Percentiles rank a stretch among this genome's conserved stretches.
Evolutionary conservation across 768 basidiomycete genomes (phyloP).

Genomic region (Pluteus cervinus): DNA sequence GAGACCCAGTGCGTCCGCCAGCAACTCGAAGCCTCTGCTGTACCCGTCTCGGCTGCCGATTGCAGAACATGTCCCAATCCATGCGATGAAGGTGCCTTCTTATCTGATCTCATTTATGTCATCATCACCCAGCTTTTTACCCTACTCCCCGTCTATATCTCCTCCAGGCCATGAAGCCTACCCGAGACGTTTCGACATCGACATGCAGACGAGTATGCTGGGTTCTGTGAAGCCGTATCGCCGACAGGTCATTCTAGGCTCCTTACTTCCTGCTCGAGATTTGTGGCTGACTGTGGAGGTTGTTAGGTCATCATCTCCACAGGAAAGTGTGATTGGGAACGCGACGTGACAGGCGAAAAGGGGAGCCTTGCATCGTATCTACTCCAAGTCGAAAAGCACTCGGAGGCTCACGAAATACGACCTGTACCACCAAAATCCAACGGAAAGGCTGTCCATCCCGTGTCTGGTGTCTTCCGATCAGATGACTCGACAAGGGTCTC

Average conservation of each 20-base stretch:
- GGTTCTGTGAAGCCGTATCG: slow-evolving; percentile 81
- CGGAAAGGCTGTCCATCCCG: slow-evolving; percentile 24
- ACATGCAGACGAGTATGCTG: slow-evolving; percentile 77
- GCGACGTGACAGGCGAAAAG: slow-evolving; percentile 66
- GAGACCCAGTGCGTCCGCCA: slow-evolving; percentile 35
- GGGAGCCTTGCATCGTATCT: slow-evolving; percentile 67
- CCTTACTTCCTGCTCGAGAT: no score
- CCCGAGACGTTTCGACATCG: slow-evolving; percentile 66
- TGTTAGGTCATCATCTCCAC: slow-evolving; percentile 89
- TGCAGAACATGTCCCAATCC: slow-evolving; percentile 75
- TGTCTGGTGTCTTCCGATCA: slow-evolving; percentile 54
- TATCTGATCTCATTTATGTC: no score
- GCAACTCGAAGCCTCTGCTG: slow-evolving; percentile 46
- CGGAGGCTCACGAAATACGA: slow-evolving; percentile 19
- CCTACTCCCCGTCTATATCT: slow-evolving; percentile 15
- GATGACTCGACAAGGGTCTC: slow-evolving; percentile 52
- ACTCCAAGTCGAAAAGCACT: slow-evolving; percentile 24
- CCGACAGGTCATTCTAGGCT: no score
- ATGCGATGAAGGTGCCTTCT: slow-evolving; percentile 57
- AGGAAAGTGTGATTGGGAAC: slow-evolving; percentile 84
- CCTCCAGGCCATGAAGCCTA: slow-evolving; percentile 66
- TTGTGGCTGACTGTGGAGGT: no score
- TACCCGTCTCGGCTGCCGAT: slow-evolving; percentile 63
- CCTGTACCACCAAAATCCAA: slow-evolving; percentile 16
- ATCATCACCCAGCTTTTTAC: no score